Base-by-base conservation (phyloP, 331 rosid genomes). In the Malus hybrid region DNA sequence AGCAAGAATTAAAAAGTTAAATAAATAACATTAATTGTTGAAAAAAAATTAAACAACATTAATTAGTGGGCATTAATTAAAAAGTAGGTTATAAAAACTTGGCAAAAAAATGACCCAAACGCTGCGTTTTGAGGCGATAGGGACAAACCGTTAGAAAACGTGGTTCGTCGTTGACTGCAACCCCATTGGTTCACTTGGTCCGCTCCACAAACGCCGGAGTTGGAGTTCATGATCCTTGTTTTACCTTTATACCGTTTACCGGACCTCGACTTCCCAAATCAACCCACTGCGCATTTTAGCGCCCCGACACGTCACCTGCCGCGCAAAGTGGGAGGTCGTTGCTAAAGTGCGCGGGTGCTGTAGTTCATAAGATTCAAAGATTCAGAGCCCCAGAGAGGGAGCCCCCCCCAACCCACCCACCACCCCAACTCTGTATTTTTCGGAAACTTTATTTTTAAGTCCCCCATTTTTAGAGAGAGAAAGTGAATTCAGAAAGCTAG, bases 261-360 rank as follows among this genome's bases (percentile, higher is more conserved):
- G 42, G 14, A n/a, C 14, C 22, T 22, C 18, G 20, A 44, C 15
- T 44, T 28, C 67, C 20, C 32, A 12, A 44, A 44, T 11, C 22
- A 76, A 22, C 14, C 31, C 31, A 22, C 39, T 39, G 87, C 69
- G 72, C 70, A 77, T 34, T 22, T 61, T 73, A 83, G 65, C 79
- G 24, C 52, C 3, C 0, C 16, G 46, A 66, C 46, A 55, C n/a
- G 33, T 63, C 46, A 60, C 10, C 29, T 18, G 27, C 19, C 33
- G 69, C n/a, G 2, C 20, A 39, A 28, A 55, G 46, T 60, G 44
- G 60, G 55, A 31, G 69, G 70, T 13, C 29, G 32, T 28, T 36
- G 75, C 89, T 86, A 84, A 73, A 67, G 11, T 86, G 80, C 85
- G 71, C 87, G 64, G 6, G 36, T 61, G 55, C 5, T 24, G 22